Evolutionary conservation across 2,329 filamentous ascomycete species (phyloP), one percentile per base, ranked within the genome.

Genomic region (Pseudohalonectria lignicola): DNA sequence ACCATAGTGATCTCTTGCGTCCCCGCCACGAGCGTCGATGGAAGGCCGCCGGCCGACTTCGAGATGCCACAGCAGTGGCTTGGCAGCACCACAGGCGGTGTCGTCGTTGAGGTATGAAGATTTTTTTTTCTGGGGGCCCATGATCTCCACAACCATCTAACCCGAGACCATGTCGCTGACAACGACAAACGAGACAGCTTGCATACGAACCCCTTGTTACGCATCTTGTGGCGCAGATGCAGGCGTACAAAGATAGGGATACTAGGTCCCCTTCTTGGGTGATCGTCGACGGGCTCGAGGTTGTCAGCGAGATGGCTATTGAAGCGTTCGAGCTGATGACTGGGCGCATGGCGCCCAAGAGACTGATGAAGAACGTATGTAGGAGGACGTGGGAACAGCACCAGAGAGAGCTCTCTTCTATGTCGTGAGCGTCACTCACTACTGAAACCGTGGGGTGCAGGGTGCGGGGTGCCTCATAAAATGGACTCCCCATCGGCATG

Each of bases 251-350:
- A 8, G 62, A 69, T 45, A 52, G 57, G 8, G 62, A 69, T 45
- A 57, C 70, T 48, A 62, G 69, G 34, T 62, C 71, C 36, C 64
- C 69, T 42, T 63, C 79, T 25, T 87, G 81, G 81, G 75, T 82
- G 0, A 66, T 83, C 31, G 72, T 86, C 35, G 79, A 86, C 49
- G 82, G 82, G 0, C 60, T 86, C 8, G 80, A 85, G 46, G 74
- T 85, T 31, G 64, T 86, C 13, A 73, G 76, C 4, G 82, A 86
- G 54, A 82, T 86, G 63, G 81, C 79, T 1, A 81, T 82, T 53
- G 81, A 82, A 23, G 79, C 84, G 39, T 86, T 86, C 51, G 82
- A 86, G 57, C 61, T 86, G 17, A 81, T 86, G 62, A 86, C 81
- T 0, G 82, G 81, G 5, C 71, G 81, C 34, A 72, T 79, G 54